Evolutionary conservation across 2,329 filamentous ascomycete species (phyloP), one percentile per base, ranked within the genome.

Genomic region (Incumbomyces delicatus): DNA sequence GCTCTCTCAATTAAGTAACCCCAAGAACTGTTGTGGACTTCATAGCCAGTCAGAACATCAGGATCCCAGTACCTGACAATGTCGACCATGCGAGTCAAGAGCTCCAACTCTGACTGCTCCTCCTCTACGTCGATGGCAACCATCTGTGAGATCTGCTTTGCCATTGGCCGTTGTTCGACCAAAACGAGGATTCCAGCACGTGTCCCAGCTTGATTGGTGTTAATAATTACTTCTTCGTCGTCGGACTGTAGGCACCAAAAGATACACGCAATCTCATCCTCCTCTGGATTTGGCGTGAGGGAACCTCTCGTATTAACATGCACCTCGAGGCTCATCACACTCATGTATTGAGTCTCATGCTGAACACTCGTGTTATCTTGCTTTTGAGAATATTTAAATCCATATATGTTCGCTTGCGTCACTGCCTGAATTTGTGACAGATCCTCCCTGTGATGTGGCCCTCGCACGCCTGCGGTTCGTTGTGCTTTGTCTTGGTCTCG

Each of bases 1-100:
- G 90, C 89, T 43, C 92, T 79, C 66, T 98, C 90, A 41, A 95
- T 90, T 32, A 98, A 65, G 63, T 94, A 98, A 1, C 94, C 92
- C 92, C 92, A 98, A 0, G 89, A 95, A 49, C 80, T 77, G 44
- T 88, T 87, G 59, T 95, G 88, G 0, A 96, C 88, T 64, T 98
- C 92, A 57, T 92, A 98, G 0, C 92, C 92, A 0, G 89, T 92
- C 35, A 98, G 71, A 22, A 98, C 85, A 59, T 98, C 92, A 0
- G 92, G 92, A 61, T 98, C 92, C 57, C 85, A 76, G 2, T 72
- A 71, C 32, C 88, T 80, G 16, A 98, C 90, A 57, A 95, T 81
- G 55, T 92, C 83, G 13, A 95, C 81, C 64, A 96, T 77, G n/a
- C 80, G 77, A 36, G 85, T 84, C 62, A 98, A 79, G 27, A 95